phyloP scores from a whole-genome alignment of 148 eudicot genomes.

The Rhododendron mucronatum region DNA sequence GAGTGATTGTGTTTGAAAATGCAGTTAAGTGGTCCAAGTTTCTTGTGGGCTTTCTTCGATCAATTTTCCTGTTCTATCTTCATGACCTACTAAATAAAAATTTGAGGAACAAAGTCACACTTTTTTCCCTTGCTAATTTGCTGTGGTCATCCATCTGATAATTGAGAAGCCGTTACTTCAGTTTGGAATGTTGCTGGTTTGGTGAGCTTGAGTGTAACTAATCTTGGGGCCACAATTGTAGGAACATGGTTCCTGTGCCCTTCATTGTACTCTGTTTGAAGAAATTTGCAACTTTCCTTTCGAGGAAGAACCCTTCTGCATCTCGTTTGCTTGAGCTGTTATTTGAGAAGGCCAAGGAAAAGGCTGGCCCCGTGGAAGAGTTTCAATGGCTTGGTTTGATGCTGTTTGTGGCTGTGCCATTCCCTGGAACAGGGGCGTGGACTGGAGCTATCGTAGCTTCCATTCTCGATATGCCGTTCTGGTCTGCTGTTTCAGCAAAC shows the following conservation, averaged over 20 bases:
- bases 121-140: not conserved
- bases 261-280: conserved; percentile 79
- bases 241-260: conserved; percentile 97
- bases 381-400: conserved; percentile 96
- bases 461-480: conserved; percentile 85
- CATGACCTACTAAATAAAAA: not conserved
- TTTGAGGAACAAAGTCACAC: not conserved
- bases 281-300: conserved; percentile 62
- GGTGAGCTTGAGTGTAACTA: not conserved
- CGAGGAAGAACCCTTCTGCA: conserved; percentile 47
- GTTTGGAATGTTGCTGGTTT: conserved; percentile 1
- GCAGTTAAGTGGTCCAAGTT: not conserved
- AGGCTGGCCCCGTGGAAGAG: conserved; percentile 82
- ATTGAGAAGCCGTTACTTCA: not conserved
- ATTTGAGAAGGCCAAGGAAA: conserved; percentile 66
- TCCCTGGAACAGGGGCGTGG: conserved; percentile 98
- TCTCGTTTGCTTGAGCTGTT: conserved; percentile 52
- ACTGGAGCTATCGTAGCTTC: conserved; percentile 89
- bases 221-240: conserved; percentile 16
- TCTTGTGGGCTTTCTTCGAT: not conserved
- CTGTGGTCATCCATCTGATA: not conserved
- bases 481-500: conserved; percentile 80
- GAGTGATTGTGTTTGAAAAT: not conserved
- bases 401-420: conserved; percentile 96
- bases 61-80: not conserved